phyloP scores from a whole-genome alignment of 2,329 filamentous ascomycete genomes.

The Nakataea oryzae region DNA sequence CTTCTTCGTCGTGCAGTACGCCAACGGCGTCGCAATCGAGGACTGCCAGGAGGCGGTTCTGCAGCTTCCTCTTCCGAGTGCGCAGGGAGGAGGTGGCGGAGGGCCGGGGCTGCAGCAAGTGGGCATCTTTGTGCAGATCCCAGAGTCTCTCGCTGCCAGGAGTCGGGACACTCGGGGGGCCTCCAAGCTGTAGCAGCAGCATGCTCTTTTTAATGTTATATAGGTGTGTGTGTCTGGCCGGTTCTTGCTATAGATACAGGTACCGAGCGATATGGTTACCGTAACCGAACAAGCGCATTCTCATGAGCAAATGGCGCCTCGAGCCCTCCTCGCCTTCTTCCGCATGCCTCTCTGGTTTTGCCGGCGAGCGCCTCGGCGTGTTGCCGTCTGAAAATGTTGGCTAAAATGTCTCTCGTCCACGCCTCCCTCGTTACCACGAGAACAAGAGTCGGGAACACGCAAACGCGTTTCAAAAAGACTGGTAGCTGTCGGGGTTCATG shows the following conservation, averaged over 20 bases:
- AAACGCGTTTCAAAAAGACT: not conserved
- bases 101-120: not conserved
- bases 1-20: slow-evolving; percentile 84
- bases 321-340: no score
- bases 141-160: not conserved
- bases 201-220: no score
- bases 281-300: no score
- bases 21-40: slow-evolving; percentile 70
- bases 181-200: not conserved
- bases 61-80: not conserved
- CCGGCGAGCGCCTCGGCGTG: no score
- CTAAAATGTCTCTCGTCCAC: no score
- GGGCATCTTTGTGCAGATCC: not conserved
- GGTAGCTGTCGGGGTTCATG: not conserved
- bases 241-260: no score
- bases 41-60: slow-evolving; percentile 74
- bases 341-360: no score
- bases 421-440: no score
- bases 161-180: not conserved
- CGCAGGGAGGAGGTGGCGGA: not conserved
- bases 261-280: no score
- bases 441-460: not conserved
- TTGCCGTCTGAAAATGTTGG: not conserved
- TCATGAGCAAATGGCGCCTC: no score
- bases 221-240: no score